These are phyloP conservation scores for Mycosphaerella arachidis DNA, from an alignment of 2,329 filamentous ascomycete genomes.

Conservation along the genomic window DNA sequence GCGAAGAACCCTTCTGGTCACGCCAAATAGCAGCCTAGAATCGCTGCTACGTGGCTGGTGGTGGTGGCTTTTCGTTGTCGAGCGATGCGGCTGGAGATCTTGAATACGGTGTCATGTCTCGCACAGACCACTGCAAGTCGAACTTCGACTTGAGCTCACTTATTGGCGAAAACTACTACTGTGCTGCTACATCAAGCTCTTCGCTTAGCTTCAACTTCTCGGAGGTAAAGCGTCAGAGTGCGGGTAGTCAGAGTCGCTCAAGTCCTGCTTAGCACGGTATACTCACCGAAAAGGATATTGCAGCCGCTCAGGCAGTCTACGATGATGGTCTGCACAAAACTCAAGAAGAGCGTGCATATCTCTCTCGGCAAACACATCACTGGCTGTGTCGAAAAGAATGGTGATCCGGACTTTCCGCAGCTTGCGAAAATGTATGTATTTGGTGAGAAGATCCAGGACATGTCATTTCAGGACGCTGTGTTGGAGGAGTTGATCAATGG, in stretches of 20 bases:
- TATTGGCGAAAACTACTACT: conserved; percentile 46
- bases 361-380: conserved; percentile 7
- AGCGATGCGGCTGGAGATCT: conserved; percentile 38
- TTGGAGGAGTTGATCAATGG: background rate
- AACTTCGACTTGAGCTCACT: conserved; percentile 44
- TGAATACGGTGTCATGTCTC: conserved; percentile 47
- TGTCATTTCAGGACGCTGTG: background rate
- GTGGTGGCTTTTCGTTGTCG: conserved; percentile 39
- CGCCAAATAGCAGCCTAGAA: conserved; percentile 37
- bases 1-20: too few species aligned
- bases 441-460: background rate
- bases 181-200: conserved; percentile 29
- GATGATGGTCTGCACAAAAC: conserved; percentile 39
- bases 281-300: conserved; percentile 24
- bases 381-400: background rate
- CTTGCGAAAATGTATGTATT: conserved; percentile 1
- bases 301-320: conserved; percentile 34
- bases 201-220: conserved; percentile 14
- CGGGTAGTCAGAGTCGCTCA: conserved; percentile 5
- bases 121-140: conserved; percentile 46
- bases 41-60: conserved; percentile 45
- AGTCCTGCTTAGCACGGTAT: conserved; percentile 28
- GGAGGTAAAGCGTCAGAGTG: conserved; percentile 11
- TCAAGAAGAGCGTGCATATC: conserved; percentile 39
- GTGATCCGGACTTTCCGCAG: background rate